Evolutionary conservation across 805 yeast species (phyloP), one percentile per base, ranked within the genome.

Genomic region (Saturnispora saitoi): DNA sequence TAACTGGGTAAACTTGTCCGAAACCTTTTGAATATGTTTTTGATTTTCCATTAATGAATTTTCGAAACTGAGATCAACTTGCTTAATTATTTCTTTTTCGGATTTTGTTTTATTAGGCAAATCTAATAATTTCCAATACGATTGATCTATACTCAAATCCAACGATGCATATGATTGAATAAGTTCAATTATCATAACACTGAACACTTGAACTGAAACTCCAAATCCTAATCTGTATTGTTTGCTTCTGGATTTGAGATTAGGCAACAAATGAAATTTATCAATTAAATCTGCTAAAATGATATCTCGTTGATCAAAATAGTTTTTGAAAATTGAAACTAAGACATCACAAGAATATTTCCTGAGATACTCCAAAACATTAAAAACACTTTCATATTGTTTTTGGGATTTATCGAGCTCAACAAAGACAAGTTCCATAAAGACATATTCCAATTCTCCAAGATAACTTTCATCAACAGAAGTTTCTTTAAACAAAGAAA

Each of bases 281-380:
- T 72, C 63, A 11, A 83, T 56, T 2, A 84, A 56, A 58, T 87
- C 93, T 47, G 75, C 75, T 7, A 86, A 56, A 4, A 87, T 70
- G 57, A 81, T 83, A 1, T 64, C 63, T 48, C 85, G 65, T 56
- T 87, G 95, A 37, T 71, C 74, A 1, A 67, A 63, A 43, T 70
- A 59, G 17, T 57, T 60, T 32, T 58, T 56, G 57, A 76, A 80
- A 10, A 79, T 65, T 6, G 66, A 47, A 14, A 60, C 57, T 15
- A 67, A 40, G 32, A 73, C 52, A 10, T 63, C 57, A 30, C 70
- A 57, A 34, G 66, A 55, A 11, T 58, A 54, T 14, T 67, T 68
- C 4, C 64, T 52, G 1, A 60, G 37, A 12, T 51, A 50, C 15
- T 63, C 64, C 11, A 56, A 50, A 5, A 28, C 17, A 4, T 40